Base-by-base conservation (phyloP, 2,329 filamentous ascomycete genomes). In the Pezicula rhizophila region DNA sequence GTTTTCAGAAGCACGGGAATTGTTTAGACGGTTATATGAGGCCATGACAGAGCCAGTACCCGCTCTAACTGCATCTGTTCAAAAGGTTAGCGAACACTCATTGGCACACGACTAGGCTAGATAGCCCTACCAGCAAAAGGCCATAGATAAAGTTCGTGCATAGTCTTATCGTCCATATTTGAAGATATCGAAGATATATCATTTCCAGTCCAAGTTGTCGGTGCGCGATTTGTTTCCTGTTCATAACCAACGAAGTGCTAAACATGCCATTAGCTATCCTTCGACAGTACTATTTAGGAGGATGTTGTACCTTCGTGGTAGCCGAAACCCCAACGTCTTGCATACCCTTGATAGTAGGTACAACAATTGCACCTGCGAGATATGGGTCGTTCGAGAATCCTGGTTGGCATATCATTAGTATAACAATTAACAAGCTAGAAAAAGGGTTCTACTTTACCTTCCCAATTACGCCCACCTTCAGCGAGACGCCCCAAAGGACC, bases 21-120 rank as follows among this genome's bases (percentile, higher is more conserved):
- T 80, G 62, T 87, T 87, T 54, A 85, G 75, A 72, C 76, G 76
- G 55, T 87, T 83, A 58, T 93, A 93, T 0, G 83, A 80, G 61
- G 86, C 91, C 89, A 93, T 95, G 43, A 90, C 76, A 7, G 79
- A 79, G 0, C 79, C 86, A 1, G 90, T 87, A 17, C 87, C 87
- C 4, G 84, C 86, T 45, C 77, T 78, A 18, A 95, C 73, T 14
- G 81, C 84, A 55, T 92, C 85, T 40, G 12, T 40, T 18, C 6
- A 20, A 4, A 5, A 20, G 14, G 17, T 40, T 20, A 23, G 23
- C 8, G 17, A 15, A 23, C 11, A 14, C 28, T 31, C 8, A 12
- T 12, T 31, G 8, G 8, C 28, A 12, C 8, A 12, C 5, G 15
- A 7, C 14, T 14, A 2, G 11, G 5, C 15, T 38, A 12, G 5